Base-by-base conservation (phyloP, 768 basidiomycete genomes). In the Atractiella rhizophila region DNA sequence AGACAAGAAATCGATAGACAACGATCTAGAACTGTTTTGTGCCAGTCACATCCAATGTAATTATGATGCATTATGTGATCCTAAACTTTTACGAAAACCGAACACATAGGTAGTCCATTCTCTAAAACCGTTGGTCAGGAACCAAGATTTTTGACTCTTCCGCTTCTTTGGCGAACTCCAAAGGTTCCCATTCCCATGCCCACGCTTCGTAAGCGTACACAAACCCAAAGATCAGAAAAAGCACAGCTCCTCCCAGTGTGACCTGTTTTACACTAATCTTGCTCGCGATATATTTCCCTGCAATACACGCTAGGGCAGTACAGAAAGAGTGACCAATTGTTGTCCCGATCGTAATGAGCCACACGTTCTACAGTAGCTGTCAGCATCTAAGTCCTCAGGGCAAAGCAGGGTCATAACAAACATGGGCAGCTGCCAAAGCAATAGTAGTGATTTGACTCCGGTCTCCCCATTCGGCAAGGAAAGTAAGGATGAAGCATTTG, bases 401-500 rank as follows among this genome's bases (percentile, higher is more conserved):
- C 18, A 26, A 12, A 15, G 10, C 10, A 40, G 38, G 18, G 13
- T 15, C 13, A n/a, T n/a, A 16, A 65, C 70, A 38, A 55, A 94
- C 88, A 62, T 98, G 83, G 18, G 86, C 80, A 19, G 86, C 86
- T 2, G 79, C 88, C 39, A 96, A 64, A 5, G 82, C 86, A 47
- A 96, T 88, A 2, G 91, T 96, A 2, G 91, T 77, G 51, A 96
- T 82, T 62, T 98, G 88, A 54, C 82, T 88, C 39, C 88, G 63
- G 61, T 96, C 91, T 1, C 91, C 88, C 91, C 91, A 96, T 61
- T 98, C 91, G 9, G 86, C 91, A n/a, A 98, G 65, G 60, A 94
- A 94, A 0, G 88, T 96, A 45, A 98, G 65, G 25, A 88, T 63
- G 53, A 98, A 94, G 0, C 82, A 72, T 59, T 98, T 85, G 2